Conservation (phyloP, 139 green algal genomes). For the Chlorella sp. region DNA sequence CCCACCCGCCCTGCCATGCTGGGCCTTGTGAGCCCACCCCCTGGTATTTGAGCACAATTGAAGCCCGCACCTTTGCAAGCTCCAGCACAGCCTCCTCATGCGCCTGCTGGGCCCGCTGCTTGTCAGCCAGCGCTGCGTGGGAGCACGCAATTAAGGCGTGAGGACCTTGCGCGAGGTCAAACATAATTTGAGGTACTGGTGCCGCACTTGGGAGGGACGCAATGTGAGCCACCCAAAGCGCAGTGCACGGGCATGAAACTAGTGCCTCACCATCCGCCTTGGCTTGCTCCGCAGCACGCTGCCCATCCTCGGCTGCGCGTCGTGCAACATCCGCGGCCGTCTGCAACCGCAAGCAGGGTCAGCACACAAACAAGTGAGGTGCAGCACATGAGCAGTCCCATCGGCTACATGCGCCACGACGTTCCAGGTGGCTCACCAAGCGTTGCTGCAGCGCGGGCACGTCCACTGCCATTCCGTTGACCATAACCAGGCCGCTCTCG, state of each 20-base stretch:
- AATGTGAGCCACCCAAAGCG: too few species aligned
- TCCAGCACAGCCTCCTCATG: not conserved
- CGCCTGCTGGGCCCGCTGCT: not conserved
- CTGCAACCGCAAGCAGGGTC: not conserved
- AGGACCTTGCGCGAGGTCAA: too few species aligned
- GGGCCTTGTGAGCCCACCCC: too few species aligned
- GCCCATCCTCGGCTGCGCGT: not conserved
- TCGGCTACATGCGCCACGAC: too few species aligned
- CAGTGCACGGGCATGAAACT: too few species aligned
- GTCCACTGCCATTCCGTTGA: not conserved
- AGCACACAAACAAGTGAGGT: not conserved
- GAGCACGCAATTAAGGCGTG: not conserved
- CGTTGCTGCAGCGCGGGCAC: conserved; percentile 13
- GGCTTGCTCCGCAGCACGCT: not conserved
- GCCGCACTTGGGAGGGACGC: too few species aligned
- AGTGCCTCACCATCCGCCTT: not conserved
- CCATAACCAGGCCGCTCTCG: not conserved
- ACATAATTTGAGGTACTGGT: too few species aligned
- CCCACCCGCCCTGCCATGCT: too few species aligned
- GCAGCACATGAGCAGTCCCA: too few species aligned
- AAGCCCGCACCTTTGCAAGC: not conserved
- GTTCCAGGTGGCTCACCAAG: not conserved
- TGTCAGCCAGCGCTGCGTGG: not conserved
- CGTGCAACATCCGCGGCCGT: not conserved
- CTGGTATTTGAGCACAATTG: too few species aligned